Conservation (phyloP, 192 early-diverging fungal species). For the Backusella luteola region DNA sequence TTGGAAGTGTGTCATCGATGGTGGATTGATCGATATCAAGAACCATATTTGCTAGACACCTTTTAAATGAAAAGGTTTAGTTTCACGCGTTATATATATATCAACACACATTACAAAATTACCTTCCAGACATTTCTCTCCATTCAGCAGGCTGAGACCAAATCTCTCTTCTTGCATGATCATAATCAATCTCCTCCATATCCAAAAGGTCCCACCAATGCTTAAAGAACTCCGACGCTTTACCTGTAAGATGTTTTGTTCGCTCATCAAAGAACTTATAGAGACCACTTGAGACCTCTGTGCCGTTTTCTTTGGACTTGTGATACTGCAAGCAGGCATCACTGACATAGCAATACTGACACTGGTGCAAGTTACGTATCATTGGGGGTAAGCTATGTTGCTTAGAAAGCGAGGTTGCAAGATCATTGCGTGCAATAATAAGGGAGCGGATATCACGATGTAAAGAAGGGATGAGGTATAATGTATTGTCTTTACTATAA, state of each 20-base stretch:
- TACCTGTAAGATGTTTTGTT: constrained; percentile 55
- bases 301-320: constrained; percentile 70
- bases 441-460: constrained; percentile 70
- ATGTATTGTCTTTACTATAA: constrained; percentile 72
- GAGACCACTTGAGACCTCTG: constrained; percentile 52
- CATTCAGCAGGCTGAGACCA: constrained; percentile 50
- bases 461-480: constrained; percentile 57
- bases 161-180: constrained; percentile 60
- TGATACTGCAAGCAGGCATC: constrained; percentile 73
- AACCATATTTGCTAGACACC: not conserved
- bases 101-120: not conserved
- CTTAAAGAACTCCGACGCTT: constrained; percentile 69
- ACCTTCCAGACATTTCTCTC: constrained; percentile 45
- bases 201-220: constrained; percentile 77
- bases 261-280: constrained; percentile 58
- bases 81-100: not conserved
- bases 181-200: constrained; percentile 71
- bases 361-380: constrained; percentile 58
- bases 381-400: constrained; percentile 63
- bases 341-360: constrained; percentile 64
- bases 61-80: not conserved
- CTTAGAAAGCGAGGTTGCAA: constrained; percentile 57
- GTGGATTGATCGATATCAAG: not conserved
- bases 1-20: not conserved
- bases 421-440: constrained; percentile 71